Evolutionary conservation across 2,329 filamentous ascomycete genomes (phyloP).

Genomic region (Exophiala lecanii-corni): DNA sequence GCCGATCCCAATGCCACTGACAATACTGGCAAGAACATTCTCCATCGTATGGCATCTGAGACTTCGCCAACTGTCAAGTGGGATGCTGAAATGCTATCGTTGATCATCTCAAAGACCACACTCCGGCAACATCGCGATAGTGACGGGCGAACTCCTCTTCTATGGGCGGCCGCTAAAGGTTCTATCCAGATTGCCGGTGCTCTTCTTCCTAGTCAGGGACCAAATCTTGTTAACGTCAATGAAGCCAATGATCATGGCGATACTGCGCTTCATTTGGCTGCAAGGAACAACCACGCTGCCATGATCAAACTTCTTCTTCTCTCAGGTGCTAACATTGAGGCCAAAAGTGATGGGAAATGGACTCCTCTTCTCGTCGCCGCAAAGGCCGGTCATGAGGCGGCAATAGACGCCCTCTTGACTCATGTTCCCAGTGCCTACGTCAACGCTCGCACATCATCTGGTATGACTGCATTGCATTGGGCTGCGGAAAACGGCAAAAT

Average conservation of each 20-base stretch:
- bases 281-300: constrained; percentile 38
- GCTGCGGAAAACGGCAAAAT: constrained; percentile 38
- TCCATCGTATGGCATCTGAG: constrained; percentile 43
- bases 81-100: constrained; percentile 41
- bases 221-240: constrained; percentile 36
- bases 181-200: constrained; percentile 48
- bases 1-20: constrained; percentile 13
- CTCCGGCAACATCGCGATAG: constrained; percentile 42
- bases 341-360: constrained; percentile 43
- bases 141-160: constrained; percentile 49
- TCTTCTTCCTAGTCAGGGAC: constrained; percentile 33
- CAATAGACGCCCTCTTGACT: constrained; percentile 42
- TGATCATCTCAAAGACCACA: constrained; percentile 38
- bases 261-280: constrained; percentile 48
- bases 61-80: constrained; percentile 40
- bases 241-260: constrained; percentile 40
- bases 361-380: constrained; percentile 52
- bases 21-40: constrained; percentile 18
- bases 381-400: constrained; percentile 43
- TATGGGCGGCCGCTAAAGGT: constrained; percentile 56
- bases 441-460: constrained; percentile 33
- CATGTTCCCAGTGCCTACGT: constrained; percentile 31
- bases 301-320: constrained; percentile 33
- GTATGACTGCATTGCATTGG: constrained; percentile 37
- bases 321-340: constrained; percentile 37